Evolutionary conservation across 305 asterid species (phyloP), one percentile per base, ranked within the genome.

Genomic region (Rubia balearica): DNA sequence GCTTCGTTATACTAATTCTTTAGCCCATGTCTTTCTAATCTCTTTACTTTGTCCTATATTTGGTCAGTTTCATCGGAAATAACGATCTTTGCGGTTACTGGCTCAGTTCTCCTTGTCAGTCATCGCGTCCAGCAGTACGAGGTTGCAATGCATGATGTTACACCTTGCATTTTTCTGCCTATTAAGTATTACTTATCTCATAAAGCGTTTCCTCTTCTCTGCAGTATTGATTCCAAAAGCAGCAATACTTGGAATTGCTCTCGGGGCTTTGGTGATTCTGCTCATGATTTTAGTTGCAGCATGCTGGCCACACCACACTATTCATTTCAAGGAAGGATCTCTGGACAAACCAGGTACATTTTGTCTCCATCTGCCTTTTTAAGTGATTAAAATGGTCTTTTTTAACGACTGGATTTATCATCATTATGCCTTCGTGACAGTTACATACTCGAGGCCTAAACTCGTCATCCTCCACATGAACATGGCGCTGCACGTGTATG

Each of bases 401-500:
- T 40, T 38, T 11, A 3, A 33, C 6, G 1, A 38, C 57, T 70
- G 71, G 68, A 5, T 74, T 43, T n/a, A 14, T 19, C 43, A 51
- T 53, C 13, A n/a, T 27, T 41, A 41, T 68, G 49, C 43, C n/a
- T 14, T 17, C 38, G 77, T 60, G 53, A 36, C 81, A 82, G 89
- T 81, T 22, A 72, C 75, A 65, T 83, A 81, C 78, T 73, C 85
- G 59, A 69, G 77, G 68, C 86, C 87, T 24, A 75, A 76, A 75
- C 99, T 94, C 40, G 97, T 91, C n/a, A 87, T 91, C 80, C 96
- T 94, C 64, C 86, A 94, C 90, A 91, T 94, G 97, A 94, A 94
- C 77, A 86, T 91, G 98, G 98, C 99, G 21, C 97, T 94, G 65
- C 99, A 94, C 56, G 92, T 94, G 41, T 94, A 89, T 9, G 99